phyloP scores from a whole-genome alignment of 306 rosid species.

The Ochetophila trinervis region DNA sequence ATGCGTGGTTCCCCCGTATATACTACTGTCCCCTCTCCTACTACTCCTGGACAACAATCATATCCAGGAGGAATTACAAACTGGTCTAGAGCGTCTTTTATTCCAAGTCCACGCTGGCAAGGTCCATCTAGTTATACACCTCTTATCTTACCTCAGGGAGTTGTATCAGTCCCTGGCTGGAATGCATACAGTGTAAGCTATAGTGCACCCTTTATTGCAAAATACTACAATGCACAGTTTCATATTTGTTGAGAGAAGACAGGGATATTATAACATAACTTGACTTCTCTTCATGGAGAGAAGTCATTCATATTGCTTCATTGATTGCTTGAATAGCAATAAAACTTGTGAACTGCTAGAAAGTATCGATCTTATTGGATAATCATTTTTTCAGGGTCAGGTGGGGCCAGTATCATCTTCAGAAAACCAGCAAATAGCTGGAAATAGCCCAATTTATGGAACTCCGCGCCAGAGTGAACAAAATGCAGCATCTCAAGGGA shows the following conservation, averaged over 20 bases:
- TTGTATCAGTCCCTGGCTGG: slow-evolving; percentile 95
- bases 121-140: slow-evolving; percentile 90
- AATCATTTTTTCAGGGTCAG: slow-evolving; percentile 70
- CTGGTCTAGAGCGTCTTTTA: slow-evolving; percentile 89
- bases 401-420: slow-evolving; percentile 72
- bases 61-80: slow-evolving; percentile 77
- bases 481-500: slow-evolving; percentile 60
- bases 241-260: neutral
- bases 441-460: slow-evolving; percentile 68
- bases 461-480: slow-evolving; percentile 59
- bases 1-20: slow-evolving; percentile 79
- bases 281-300: too few relatives aligned
- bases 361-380: slow-evolving; percentile 25
- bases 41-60: slow-evolving; percentile 85
- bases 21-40: slow-evolving; percentile 85
- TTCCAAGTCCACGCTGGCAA: slow-evolving; percentile 98
- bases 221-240: neutral
- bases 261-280: too few relatives aligned
- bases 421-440: slow-evolving; percentile 65
- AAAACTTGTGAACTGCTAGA: slow-evolving; percentile 9
- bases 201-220: slow-evolving; percentile 24
- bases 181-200: slow-evolving; percentile 73
- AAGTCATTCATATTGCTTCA: too few relatives aligned
- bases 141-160: slow-evolving; percentile 84
- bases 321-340: neutral